Evolutionary conservation across 108 stramenopile species (phyloP).

Genomic region (Cyclotella choctawhatcheeana): DNA sequence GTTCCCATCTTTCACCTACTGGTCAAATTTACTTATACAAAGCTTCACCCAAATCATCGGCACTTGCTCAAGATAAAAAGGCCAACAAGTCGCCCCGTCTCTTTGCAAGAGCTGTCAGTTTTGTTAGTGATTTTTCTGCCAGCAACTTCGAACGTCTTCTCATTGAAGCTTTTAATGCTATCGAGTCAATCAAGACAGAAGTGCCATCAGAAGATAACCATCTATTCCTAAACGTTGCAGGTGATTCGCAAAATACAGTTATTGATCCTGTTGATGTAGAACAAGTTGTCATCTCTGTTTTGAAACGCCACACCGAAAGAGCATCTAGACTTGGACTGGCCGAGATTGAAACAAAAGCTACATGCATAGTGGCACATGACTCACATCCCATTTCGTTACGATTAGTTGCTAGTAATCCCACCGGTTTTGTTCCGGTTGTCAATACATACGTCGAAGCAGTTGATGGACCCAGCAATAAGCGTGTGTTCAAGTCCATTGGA

Average conservation of each 20-base stretch:
- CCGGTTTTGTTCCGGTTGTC: conserved; percentile 95
- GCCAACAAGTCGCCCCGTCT: conserved; percentile 78
- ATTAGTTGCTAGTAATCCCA: conserved; percentile 95
- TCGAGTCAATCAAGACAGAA: conserved; percentile 75
- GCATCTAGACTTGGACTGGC: conserved; percentile 88
- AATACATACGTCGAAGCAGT: conserved; percentile 96
- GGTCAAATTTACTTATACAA: conserved; percentile 96
- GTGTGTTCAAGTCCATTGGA: conserved; percentile 88
- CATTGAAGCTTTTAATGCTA: conserved; percentile 93
- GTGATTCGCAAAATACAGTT: conserved; percentile 82
- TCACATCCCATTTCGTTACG: conserved; percentile 91
- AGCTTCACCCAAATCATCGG: conserved; percentile 80
- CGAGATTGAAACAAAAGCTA: conserved; percentile 93
- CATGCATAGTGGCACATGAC: conserved; percentile 75
- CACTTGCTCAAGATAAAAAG: conserved; percentile 82
- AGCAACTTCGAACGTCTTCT: conserved; percentile 90
- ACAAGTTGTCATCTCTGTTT: conserved; percentile 83
- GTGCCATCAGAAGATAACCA: conserved; percentile 85
- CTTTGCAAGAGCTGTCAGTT: conserved; percentile 87
- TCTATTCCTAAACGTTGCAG: conserved; percentile 95
- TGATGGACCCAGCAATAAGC: conserved; percentile 62
- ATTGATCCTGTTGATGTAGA: conserved; percentile 89
- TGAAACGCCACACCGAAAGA: conserved; percentile 86
- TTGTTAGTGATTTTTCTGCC: conserved; percentile 77
- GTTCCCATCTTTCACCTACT: conserved; percentile 74